phyloP scores from a whole-genome alignment of 352 stramenopile species.

The Pythium sukuiense region DNA sequence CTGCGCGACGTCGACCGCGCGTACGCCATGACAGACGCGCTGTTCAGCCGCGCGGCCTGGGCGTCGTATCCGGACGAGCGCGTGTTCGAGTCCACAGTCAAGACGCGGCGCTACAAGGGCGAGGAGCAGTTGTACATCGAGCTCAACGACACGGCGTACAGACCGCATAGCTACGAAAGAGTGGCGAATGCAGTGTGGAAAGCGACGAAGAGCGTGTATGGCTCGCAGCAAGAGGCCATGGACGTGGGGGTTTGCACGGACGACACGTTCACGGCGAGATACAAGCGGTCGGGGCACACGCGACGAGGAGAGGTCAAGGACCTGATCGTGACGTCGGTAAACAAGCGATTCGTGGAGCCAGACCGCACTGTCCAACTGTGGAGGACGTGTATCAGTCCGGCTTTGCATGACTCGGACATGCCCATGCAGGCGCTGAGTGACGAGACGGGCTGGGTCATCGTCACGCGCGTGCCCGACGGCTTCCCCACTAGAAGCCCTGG shows the following conservation, averaged over 20 bases:
- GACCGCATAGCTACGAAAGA: slow-evolving; percentile 12
- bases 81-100: neutral
- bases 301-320: slow-evolving; percentile 8
- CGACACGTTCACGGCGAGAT: neutral
- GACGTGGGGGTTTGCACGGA: too few relatives aligned
- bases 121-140: slow-evolving; percentile 16
- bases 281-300: neutral
- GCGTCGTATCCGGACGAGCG: too few relatives aligned
- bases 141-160: slow-evolving; percentile 5
- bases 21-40: too few relatives aligned
- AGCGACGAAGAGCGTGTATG: neutral
- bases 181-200: slow-evolving; percentile 12
- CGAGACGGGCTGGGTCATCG: slow-evolving; percentile 12
- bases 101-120: neutral
- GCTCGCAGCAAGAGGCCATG: too few relatives aligned
- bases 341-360: slow-evolving; percentile 11
- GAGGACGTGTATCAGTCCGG: slow-evolving; percentile 5
- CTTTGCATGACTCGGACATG: neutral
- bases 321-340: slow-evolving; percentile 11
- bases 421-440: slow-evolving; percentile 14
- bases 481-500: neutral
- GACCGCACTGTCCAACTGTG: slow-evolving; percentile 14
- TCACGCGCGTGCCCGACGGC: slow-evolving; percentile 7
- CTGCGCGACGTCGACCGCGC: too few relatives aligned
- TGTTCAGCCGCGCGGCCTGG: too few relatives aligned